phyloP scores from a whole-genome alignment of 116 monocot species.

The Thalassia testudinum region DNA sequence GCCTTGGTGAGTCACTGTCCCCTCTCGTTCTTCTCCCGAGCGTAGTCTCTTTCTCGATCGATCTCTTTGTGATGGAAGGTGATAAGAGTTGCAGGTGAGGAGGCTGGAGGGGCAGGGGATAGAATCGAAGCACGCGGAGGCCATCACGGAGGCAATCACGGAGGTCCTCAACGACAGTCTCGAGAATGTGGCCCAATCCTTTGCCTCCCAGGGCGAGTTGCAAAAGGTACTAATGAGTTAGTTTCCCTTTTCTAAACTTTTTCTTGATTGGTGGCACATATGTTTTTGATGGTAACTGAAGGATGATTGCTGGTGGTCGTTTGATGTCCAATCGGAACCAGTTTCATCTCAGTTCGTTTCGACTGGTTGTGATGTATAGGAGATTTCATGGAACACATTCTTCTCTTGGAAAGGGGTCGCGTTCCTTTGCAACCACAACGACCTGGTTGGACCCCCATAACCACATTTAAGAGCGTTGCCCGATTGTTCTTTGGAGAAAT shows the following conservation, averaged over 20 bases:
- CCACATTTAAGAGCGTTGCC: too few species aligned
- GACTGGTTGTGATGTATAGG: too few species aligned
- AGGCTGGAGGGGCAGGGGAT: conserved; percentile 41
- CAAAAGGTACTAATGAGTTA: conserved; percentile 28
- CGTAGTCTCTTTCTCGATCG: not conserved
- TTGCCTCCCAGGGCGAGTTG: conserved; percentile 42
- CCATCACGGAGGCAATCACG: conserved; percentile 35
- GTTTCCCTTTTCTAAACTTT: too few species aligned
- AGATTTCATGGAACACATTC: too few species aligned
- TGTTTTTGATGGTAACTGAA: not conserved
- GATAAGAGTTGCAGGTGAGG: conserved; percentile 24
- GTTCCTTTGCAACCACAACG: too few species aligned
- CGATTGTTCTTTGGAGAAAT: too few species aligned
- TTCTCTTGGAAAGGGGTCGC: too few species aligned
- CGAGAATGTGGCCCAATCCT: conserved; percentile 38
- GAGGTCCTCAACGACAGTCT: conserved; percentile 43
- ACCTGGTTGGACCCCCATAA: too few species aligned
- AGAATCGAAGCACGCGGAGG: conserved; percentile 45
- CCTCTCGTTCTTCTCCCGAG: not conserved
- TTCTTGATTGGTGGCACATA: not conserved
- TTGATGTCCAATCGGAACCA: too few species aligned
- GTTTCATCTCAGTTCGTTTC: too few species aligned
- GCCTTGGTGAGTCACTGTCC: conserved; percentile 18
- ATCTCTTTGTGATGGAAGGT: not conserved
- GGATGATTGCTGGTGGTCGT: not conserved